Evolutionary conservation across 768 basidiomycete genomes (phyloP), one percentile per base, ranked within the genome.

Genomic region (Russula sp.): DNA sequence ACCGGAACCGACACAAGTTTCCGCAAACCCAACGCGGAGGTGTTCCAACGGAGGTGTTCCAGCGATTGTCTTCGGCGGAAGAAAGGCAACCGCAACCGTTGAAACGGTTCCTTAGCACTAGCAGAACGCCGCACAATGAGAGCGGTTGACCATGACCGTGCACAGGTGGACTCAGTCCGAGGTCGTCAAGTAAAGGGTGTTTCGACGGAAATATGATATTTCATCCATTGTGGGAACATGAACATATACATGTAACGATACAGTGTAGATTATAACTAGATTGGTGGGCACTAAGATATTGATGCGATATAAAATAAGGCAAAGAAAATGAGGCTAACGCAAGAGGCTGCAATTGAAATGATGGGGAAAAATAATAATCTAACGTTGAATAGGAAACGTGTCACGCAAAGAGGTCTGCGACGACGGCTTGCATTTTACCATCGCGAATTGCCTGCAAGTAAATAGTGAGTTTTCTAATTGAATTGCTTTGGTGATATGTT

Each of bases 341-440:
- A 40, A 36, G n/a, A 30, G 55, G 24, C 10, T 42, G 26, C 18
- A 34, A 40, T 28, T 36, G 14, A 51, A 26, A 18, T 18, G 20
- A n/a, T 14, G 8, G 11, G n/a, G 2, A 24, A 38, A 38, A 7
- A 38, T 34, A 20, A 22, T 14, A 40, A 40, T 59, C 49, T 40
- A 59, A n/a, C 5, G 6, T 18, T 42, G 28, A 5, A 42, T 8
- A 20, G n/a, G 16, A 30, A 36, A 13, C 13, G 36, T 32, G 16
- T 69, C 32, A 71, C 59, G 61, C 57, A 56, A 89, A 87, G 46
- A 87, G 70, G 18, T 75, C 78, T 13, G 80, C 80, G n/a, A 90
- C 75, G n/a, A 83, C 77, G 14, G 74, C 74, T 65, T 84, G 82
- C 71, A 89, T 78, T 66, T 86, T 80, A 3, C 89, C 90, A 71